Conservation (phyloP, 176 grass and related monocot genomes). For the Eremochloa ophiuroides region DNA sequence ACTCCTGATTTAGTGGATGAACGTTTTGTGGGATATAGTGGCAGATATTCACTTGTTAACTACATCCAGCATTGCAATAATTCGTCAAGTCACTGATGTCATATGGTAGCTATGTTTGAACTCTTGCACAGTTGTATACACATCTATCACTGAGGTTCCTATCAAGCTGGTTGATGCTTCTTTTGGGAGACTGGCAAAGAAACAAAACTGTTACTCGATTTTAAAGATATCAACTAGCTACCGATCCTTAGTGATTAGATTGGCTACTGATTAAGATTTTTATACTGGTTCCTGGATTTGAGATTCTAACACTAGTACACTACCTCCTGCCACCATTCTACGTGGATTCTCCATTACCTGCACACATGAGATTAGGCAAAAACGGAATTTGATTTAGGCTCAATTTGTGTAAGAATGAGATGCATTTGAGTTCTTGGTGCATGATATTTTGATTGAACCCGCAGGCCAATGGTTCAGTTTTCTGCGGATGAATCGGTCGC, state of each 20-base stretch:
- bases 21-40: background rate
- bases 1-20: background rate
- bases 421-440: constrained; percentile 4
- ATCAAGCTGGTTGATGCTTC: background rate
- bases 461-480: constrained; percentile 88
- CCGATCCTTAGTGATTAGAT: background rate
- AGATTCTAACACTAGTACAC: background rate
- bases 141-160: background rate
- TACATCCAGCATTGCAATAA: background rate
- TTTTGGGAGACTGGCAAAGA: background rate
- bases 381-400: background rate
- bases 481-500: constrained; percentile 79
- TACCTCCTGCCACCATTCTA: background rate
- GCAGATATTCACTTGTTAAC: background rate
- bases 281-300: constrained; percentile 6
- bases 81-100: background rate
- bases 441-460: constrained; percentile 44
- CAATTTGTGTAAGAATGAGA: background rate
- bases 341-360: background rate
- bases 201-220: background rate
- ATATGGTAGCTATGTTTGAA: background rate
- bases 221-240: background rate
- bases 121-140: background rate
- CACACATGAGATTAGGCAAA: background rate
- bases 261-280: background rate